Percentiles rank a stretch among this genome's conserved stretches.
phyloP scores from a whole-genome alignment of 768 basidiomycete species.

The Rhodosporidiobolus sp. region DNA sequence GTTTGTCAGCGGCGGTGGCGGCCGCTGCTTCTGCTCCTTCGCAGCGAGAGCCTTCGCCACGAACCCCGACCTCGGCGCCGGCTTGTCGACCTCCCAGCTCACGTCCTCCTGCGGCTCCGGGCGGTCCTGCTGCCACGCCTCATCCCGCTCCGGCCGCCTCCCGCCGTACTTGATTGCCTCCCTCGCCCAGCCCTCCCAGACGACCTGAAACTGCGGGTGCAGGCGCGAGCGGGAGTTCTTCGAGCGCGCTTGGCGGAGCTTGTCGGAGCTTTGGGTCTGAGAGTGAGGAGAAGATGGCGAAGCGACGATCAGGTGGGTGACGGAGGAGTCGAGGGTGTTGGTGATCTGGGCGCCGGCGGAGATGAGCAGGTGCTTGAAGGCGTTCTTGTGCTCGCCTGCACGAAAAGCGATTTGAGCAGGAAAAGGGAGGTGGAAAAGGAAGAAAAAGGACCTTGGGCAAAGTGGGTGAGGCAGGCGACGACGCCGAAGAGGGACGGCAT shows the following conservation, averaged over 20 bases:
- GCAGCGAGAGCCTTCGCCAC: background rate
- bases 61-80: background rate
- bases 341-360: conserved; percentile 3
- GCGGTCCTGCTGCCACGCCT: conserved; percentile 1
- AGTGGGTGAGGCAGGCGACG: conserved; percentile 12
- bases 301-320: conserved; percentile 35
- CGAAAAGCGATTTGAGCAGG: background rate
- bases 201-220: conserved; percentile 1
- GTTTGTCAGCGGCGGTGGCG: background rate
- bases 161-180: conserved; percentile 28
- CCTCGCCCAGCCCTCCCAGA: conserved; percentile 38
- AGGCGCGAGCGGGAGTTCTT: background rate
- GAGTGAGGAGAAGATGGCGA: conserved; percentile 27
- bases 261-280: conserved; percentile 5
- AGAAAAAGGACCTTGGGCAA: conserved; percentile 9
- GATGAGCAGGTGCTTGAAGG: background rate
- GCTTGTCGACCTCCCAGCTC: background rate
- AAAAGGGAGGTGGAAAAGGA: background rate
- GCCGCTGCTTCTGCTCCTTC: too few species aligned
- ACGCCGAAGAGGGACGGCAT: background rate
- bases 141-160: background rate
- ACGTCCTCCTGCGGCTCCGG: conserved; percentile 3
- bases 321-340: background rate
- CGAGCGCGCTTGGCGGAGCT: conserved; percentile 18
- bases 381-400: conserved; percentile 18